A percentile compares a stretch with the other conserved stretches of the same genome.
Evolutionary conservation across 2,329 filamentous ascomycete genomes (phyloP).

Genomic region (Fusarium pseudocircinatum): DNA sequence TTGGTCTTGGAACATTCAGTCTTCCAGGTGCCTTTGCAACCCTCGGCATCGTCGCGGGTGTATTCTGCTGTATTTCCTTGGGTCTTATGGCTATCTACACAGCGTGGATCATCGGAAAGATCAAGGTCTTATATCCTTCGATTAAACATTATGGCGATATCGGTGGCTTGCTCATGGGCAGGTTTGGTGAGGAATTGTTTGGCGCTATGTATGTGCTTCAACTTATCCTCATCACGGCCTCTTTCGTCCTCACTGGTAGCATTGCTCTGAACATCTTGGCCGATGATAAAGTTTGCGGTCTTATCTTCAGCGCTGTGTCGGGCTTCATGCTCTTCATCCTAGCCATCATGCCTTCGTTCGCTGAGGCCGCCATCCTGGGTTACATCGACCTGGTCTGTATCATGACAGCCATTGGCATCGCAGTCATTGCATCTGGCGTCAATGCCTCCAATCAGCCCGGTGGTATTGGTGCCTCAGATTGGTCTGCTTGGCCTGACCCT

Average conservation of each 20-base stretch:
- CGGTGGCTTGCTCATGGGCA: slow-evolving; percentile 66
- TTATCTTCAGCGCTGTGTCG: slow-evolving; percentile 52
- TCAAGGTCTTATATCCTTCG: slow-evolving; percentile 57
- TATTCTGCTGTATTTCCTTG: slow-evolving; percentile 47
- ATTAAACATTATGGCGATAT: slow-evolving; percentile 73
- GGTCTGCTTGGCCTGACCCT: slow-evolving; percentile 51
- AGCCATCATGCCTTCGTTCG: slow-evolving; percentile 55
- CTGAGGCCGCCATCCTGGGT: slow-evolving; percentile 40
- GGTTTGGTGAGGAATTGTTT: slow-evolving; percentile 65
- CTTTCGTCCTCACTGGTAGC: slow-evolving; percentile 72
- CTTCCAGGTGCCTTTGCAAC: slow-evolving; percentile 39
- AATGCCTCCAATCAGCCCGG: slow-evolving; percentile 8
- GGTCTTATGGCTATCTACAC: slow-evolving; percentile 54
- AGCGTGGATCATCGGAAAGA: slow-evolving; percentile 52
- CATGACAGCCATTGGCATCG: slow-evolving; percentile 66
- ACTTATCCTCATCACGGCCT: slow-evolving; percentile 71
- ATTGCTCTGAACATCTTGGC: slow-evolving; percentile 72
- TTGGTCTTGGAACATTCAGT: slow-evolving; percentile 40
- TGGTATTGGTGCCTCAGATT: slow-evolving; percentile 34
- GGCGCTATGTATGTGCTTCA: slow-evolving; percentile 67
- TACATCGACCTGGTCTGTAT: slow-evolving; percentile 40
- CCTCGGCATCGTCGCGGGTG: slow-evolving; percentile 47
- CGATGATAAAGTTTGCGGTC: slow-evolving; percentile 55
- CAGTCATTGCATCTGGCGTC: slow-evolving; percentile 69
- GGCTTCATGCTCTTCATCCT: slow-evolving; percentile 51